These are phyloP conservation scores for Rhizopogon vinicolor DNA, from an alignment of 768 basidiomycete genomes.

Conservation along the genomic window DNA sequence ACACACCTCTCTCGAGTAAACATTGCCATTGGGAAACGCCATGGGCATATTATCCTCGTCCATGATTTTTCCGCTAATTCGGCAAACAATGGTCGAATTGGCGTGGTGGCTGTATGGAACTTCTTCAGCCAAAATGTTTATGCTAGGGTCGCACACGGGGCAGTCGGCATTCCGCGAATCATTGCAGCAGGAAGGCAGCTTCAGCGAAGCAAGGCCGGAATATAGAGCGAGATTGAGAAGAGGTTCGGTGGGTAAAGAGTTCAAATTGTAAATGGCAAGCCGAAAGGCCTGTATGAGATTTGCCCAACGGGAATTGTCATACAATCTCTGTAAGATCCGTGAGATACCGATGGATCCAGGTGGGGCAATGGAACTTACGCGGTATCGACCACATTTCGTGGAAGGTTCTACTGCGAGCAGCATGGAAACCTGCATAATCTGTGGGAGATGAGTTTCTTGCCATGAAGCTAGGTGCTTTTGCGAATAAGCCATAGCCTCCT, in stretches of 20 bases:
- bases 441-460: slow-evolving; percentile 74
- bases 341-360: background rate
- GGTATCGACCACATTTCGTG: slow-evolving; percentile 75
- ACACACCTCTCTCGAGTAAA: slow-evolving; percentile 88
- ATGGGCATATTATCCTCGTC: slow-evolving; percentile 91
- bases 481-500: slow-evolving; percentile 81
- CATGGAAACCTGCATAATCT: slow-evolving; percentile 73
- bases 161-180: slow-evolving; percentile 75
- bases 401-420: slow-evolving; percentile 71
- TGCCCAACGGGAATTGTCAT: slow-evolving; percentile 77
- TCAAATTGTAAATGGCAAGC: slow-evolving; percentile 79
- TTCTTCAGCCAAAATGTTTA: slow-evolving; percentile 74
- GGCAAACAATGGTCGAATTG: slow-evolving; percentile 93
- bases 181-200: slow-evolving; percentile 80
- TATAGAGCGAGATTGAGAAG: slow-evolving; percentile 85
- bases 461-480: slow-evolving; percentile 77
- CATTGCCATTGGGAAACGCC: slow-evolving; percentile 86
- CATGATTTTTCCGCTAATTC: slow-evolving; percentile 90
- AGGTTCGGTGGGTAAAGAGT: slow-evolving; percentile 84
- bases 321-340: slow-evolving; percentile 58
- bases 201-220: slow-evolving; percentile 87
- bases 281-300: slow-evolving; percentile 76
- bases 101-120: slow-evolving; percentile 93
- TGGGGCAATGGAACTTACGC: slow-evolving; percentile 41
- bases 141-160: slow-evolving; percentile 80